Percentiles rank a stretch among this genome's conserved stretches.
Conservation (phyloP, 805 yeast species). For the Saccharomycopsis sp. region DNA sequence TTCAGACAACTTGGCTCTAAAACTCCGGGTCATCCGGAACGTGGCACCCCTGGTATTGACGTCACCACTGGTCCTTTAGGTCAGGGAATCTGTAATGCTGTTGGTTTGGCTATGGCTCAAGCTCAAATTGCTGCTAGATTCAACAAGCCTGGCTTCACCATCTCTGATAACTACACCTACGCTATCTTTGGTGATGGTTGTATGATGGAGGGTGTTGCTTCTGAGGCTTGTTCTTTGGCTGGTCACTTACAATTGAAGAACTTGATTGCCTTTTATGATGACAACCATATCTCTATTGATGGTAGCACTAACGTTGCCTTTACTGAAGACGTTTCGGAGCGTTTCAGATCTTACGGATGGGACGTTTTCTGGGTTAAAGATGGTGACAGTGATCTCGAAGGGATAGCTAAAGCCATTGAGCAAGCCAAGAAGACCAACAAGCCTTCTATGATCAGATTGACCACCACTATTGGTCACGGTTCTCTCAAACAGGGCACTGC, state of each 20-base stretch:
- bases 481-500: slow-evolving; percentile 80
- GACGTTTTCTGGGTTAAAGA: slow-evolving; percentile 68
- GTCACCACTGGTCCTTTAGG: slow-evolving; percentile 99
- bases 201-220: slow-evolving; percentile 94
- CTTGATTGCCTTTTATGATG: slow-evolving; percentile 93
- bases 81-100: slow-evolving; percentile 95
- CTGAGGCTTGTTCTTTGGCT: slow-evolving; percentile 91
- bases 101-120: slow-evolving; percentile 95
- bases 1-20: slow-evolving; percentile 88
- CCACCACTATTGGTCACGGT: slow-evolving; percentile 93
- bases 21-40: slow-evolving; percentile 98
- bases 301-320: slow-evolving; percentile 86
- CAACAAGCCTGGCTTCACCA: slow-evolving; percentile 75
- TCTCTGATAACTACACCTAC: slow-evolving; percentile 74
- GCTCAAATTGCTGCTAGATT: slow-evolving; percentile 85
- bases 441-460: slow-evolving; percentile 85
- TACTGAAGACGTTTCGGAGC: slow-evolving; percentile 82
- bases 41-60: slow-evolving; percentile 86
- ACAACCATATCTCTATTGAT: slow-evolving; percentile 94
- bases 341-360: slow-evolving; percentile 95
- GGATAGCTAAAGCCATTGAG: slow-evolving; percentile 66
- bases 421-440: slow-evolving; percentile 77
- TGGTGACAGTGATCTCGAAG: slow-evolving; percentile 74
- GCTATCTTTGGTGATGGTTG: slow-evolving; percentile 94
- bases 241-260: slow-evolving; percentile 93